Conservation (phyloP, 164 flowering plant genomes). For the Vitis riparia region DNA sequence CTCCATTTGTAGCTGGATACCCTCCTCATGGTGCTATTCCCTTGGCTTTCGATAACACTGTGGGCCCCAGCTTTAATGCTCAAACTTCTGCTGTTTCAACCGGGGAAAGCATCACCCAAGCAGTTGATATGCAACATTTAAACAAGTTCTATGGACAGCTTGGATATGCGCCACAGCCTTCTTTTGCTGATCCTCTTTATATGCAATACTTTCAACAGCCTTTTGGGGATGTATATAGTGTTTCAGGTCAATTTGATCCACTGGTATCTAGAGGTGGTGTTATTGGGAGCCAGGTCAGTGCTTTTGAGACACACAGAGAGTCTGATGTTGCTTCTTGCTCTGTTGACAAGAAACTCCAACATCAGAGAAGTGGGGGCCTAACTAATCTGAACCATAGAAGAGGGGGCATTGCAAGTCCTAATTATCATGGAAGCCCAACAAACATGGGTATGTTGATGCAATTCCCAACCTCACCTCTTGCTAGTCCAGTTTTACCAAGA, state of each 20-base stretch:
- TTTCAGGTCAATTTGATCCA: constrained; percentile 41
- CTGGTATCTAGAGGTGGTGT: constrained; percentile 23
- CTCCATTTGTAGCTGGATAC: constrained; percentile 72
- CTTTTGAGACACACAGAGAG: constrained; percentile 20
- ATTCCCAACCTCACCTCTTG: constrained; percentile 59
- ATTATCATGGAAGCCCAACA: constrained; percentile 53
- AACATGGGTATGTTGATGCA: constrained; percentile 54
- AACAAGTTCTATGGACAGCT: constrained; percentile 65
- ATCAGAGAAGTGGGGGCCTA: constrained; percentile 31
- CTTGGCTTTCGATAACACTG: constrained; percentile 43
- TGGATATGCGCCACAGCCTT: constrained; percentile 57
- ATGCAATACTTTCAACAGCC: constrained; percentile 64
- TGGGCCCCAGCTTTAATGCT: constrained; percentile 40
- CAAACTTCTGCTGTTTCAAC: constrained; percentile 32
- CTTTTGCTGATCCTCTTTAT: constrained; percentile 55
- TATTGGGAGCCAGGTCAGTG: constrained; percentile 28
- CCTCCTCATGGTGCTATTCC: constrained; percentile 51
- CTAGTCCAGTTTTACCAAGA: constrained; percentile 63
- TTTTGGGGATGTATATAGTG: constrained; percentile 46
- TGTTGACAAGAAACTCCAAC: constrained; percentile 43
- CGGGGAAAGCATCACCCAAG: constrained; percentile 38
- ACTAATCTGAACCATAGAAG: constrained; percentile 37
- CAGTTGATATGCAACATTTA: constrained; percentile 37
- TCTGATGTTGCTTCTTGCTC: constrained; percentile 25
- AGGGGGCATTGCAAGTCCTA: constrained; percentile 31